Percentiles rank a stretch among this genome's conserved stretches.
phyloP scores from a whole-genome alignment of 768 basidiomycete species.

The Suillus occidentalis region DNA sequence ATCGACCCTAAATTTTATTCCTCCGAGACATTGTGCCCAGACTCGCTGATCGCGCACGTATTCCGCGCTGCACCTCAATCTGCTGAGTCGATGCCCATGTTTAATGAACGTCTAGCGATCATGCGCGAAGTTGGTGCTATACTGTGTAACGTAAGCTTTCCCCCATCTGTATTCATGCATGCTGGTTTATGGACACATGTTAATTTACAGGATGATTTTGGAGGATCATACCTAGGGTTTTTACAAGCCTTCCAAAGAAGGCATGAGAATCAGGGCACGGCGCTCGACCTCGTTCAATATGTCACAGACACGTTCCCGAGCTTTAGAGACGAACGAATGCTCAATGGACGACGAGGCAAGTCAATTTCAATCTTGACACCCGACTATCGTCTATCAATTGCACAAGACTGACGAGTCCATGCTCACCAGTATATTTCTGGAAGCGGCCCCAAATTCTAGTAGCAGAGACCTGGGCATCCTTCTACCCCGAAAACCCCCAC shows the following conservation, averaged over 20 bases:
- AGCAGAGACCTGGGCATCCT: slow-evolving; percentile 91
- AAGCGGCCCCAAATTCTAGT: slow-evolving; percentile 91
- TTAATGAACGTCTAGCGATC: slow-evolving; percentile 68
- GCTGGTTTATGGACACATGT: not conserved
- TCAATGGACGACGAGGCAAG: slow-evolving; percentile 48
- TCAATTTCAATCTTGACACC: not conserved
- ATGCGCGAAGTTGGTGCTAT: slow-evolving; percentile 78
- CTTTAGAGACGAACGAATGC: slow-evolving; percentile 69
- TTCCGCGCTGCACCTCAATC: slow-evolving; percentile 63
- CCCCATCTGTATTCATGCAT: not conserved
- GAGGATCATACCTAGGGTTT: slow-evolving; percentile 70
- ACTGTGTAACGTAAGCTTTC: slow-evolving; percentile 59
- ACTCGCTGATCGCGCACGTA: slow-evolving; percentile 63
- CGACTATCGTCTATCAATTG: not conserved
- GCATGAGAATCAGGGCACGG: slow-evolving; percentile 57
- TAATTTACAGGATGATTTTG: slow-evolving; percentile 48
- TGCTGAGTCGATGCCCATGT: slow-evolving; percentile 65
- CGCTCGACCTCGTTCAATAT: slow-evolving; percentile 71
- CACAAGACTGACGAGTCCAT: not conserved
- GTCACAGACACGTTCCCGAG: slow-evolving; percentile 70
- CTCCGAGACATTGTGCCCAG: slow-evolving; percentile 67
- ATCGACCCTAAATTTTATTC: slow-evolving; percentile 80
- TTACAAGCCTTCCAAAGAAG: slow-evolving; percentile 57
- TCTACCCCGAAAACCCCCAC: slow-evolving; percentile 58
- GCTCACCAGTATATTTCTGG: slow-evolving; percentile 69